Conservation (phyloP, 108 stramenopile genomes). For the Pseudonitzschia multistriata region DNA sequence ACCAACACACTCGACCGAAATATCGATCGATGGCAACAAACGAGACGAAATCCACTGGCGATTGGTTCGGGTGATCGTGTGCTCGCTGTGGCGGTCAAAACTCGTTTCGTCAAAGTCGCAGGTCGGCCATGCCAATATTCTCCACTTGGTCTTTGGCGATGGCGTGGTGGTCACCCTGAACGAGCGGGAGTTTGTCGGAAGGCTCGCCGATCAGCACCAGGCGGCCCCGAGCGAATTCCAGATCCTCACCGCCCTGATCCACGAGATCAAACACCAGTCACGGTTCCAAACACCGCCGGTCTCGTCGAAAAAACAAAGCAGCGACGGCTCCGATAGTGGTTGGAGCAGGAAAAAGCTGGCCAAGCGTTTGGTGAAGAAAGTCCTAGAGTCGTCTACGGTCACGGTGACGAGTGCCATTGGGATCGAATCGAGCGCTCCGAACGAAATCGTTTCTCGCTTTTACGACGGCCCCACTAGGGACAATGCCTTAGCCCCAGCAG, state of each 20-base stretch:
- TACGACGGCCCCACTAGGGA: background rate
- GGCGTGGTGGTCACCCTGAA: slow-evolving; percentile 39
- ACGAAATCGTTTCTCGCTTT: slow-evolving; percentile 6
- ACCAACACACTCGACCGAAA: slow-evolving; percentile 33
- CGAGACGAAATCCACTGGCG: slow-evolving; percentile 61
- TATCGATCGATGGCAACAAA: slow-evolving; percentile 37
- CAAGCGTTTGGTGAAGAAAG: slow-evolving; percentile 1
- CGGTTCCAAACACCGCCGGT: background rate
- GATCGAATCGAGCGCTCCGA: background rate
- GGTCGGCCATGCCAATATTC: slow-evolving; percentile 26
- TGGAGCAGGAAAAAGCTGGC: slow-evolving; percentile 22
- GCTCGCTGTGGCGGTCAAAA: slow-evolving; percentile 67
- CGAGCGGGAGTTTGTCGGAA: slow-evolving; percentile 52
- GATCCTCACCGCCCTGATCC: slow-evolving; percentile 55
- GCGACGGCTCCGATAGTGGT: background rate
- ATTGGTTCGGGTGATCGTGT: slow-evolving; percentile 66
- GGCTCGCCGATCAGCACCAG: slow-evolving; percentile 65
- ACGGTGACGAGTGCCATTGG: slow-evolving; percentile 9
- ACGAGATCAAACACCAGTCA: slow-evolving; percentile 8
- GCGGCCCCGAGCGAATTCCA: slow-evolving; percentile 77
- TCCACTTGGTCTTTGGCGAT: slow-evolving; percentile 66
- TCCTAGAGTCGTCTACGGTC: slow-evolving; percentile 10
- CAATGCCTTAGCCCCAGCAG: too few relatives aligned
- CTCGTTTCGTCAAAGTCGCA: slow-evolving; percentile 17
- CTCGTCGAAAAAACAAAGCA: background rate